Evolutionary conservation across 2,329 filamentous ascomycete genomes (phyloP).

Genomic region (Elsinoe ampelina): DNA sequence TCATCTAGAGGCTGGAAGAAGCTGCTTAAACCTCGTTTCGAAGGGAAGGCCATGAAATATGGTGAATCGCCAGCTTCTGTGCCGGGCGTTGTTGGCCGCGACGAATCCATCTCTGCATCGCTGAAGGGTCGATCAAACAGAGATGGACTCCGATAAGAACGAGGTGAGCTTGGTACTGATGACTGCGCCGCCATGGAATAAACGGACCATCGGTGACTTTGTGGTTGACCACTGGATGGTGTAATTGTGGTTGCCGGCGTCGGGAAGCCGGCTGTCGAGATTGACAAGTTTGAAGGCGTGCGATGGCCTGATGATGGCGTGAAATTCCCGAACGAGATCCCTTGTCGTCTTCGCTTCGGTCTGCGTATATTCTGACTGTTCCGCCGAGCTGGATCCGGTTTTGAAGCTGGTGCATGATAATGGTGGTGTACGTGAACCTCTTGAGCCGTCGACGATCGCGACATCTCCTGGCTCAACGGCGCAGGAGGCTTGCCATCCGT

Average conservation of each 20-base stretch:
- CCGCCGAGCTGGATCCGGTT: slow-evolving; percentile 26
- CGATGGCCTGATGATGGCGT: slow-evolving; percentile 33
- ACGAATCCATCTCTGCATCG: slow-evolving; percentile 51
- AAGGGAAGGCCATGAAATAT: slow-evolving; percentile 52
- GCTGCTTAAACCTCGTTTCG: slow-evolving; percentile 47
- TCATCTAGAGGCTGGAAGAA: slow-evolving; percentile 18
- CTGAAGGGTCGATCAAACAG: slow-evolving; percentile 67
- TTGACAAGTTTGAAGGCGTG: slow-evolving; percentile 20
- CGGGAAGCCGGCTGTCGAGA: slow-evolving; percentile 41
- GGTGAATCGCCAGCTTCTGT: slow-evolving; percentile 54
- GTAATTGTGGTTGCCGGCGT: slow-evolving; percentile 40
- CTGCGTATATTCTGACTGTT: slow-evolving; percentile 39
- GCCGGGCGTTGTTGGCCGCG: slow-evolving; percentile 70
- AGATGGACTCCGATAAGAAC: slow-evolving; percentile 58
- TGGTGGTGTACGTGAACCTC: slow-evolving; percentile 92
- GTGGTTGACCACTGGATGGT: slow-evolving; percentile 32
- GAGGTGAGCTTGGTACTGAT: slow-evolving; percentile 73
- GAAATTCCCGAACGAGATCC: slow-evolving; percentile 47
- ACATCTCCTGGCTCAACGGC: slow-evolving; percentile 59
- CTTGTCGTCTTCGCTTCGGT: slow-evolving; percentile 62
- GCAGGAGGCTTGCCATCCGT: slow-evolving; percentile 29
- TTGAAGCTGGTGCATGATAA: slow-evolving; percentile 57
- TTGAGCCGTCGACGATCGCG: slow-evolving; percentile 52
- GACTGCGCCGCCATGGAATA: slow-evolving; percentile 54
- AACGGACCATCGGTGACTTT: slow-evolving; percentile 53